Conservation (phyloP, 192 early-diverging fungal genomes). For the Gaertneriomyces semiglobifer region DNA sequence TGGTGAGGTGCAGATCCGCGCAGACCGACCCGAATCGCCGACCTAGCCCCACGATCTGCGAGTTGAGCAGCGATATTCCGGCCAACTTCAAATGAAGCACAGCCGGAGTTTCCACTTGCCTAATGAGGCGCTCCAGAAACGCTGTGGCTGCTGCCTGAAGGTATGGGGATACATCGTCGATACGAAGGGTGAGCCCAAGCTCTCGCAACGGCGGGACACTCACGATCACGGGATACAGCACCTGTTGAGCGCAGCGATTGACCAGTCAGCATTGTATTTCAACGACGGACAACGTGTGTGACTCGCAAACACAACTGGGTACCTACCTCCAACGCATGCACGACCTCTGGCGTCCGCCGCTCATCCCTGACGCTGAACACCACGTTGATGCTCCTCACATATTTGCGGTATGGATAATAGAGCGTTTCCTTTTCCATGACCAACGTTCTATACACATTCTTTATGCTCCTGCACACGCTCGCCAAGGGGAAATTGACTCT, state of each 20-base stretch:
- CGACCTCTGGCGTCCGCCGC: slow-evolving; percentile 17
- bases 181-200: slow-evolving; percentile 22
- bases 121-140: slow-evolving; percentile 24
- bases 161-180: slow-evolving; percentile 16
- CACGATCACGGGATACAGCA: too few relatives aligned
- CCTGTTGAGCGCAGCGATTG: too few relatives aligned
- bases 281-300: slow-evolving; percentile 17
- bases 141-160: slow-evolving; percentile 26
- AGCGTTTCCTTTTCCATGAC: slow-evolving; percentile 8
- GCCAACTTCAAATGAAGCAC: slow-evolving; percentile 23
- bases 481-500: slow-evolving; percentile 8
- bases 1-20: slow-evolving; percentile 26
- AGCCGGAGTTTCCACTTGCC: slow-evolving; percentile 8
- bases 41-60: slow-evolving; percentile 23
- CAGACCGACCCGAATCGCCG: slow-evolving; percentile 17
- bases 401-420: slow-evolving; percentile 24
- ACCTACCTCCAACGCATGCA: slow-evolving; percentile 8
- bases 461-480: slow-evolving; percentile 3
- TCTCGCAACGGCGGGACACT: slow-evolving; percentile 16
- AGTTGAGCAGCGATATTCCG: slow-evolving; percentile 25
- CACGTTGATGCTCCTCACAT: slow-evolving; percentile 21
- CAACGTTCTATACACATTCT: slow-evolving; percentile 17
- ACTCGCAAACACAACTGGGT: neutral
- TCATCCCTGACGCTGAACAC: slow-evolving; percentile 12
- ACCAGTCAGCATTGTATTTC: slow-evolving; percentile 18